Evolutionary conservation across 1,284 basidiomycete genomes (phyloP).

Genomic region (Ustilago loliicola): DNA sequence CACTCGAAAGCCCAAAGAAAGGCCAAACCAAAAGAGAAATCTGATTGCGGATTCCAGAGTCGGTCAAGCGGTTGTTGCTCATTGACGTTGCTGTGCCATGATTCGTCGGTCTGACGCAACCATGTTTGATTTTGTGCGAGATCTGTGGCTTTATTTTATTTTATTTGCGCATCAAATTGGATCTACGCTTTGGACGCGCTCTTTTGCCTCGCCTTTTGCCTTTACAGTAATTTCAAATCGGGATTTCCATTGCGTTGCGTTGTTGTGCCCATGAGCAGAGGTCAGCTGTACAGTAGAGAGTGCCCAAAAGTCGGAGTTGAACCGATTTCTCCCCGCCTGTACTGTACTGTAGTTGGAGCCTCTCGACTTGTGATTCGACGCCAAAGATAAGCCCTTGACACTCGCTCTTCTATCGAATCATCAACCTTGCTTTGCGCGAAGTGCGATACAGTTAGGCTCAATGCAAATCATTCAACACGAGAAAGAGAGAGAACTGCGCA

Average conservation of each 20-base stretch:
- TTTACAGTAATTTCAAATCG: too few species aligned
- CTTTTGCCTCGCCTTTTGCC: too few species aligned
- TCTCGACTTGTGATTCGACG: not conserved
- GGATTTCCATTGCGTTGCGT: too few species aligned
- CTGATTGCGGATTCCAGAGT: not conserved
- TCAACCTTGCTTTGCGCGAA: not conserved
- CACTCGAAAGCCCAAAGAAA: not conserved
- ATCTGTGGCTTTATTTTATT: not conserved
- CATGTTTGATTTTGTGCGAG: not conserved
- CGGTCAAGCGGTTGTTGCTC: not conserved
- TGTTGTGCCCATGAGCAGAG: not conserved
- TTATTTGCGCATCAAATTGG: not conserved
- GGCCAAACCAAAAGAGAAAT: not conserved
- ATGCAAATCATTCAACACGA: not conserved
- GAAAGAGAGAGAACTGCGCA: not conserved
- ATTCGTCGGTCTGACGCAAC: conserved; percentile 2
- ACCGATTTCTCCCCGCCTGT: conserved; percentile 3
- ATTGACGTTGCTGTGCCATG: not conserved
- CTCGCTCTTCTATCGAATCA: too few species aligned
- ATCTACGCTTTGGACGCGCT: not conserved
- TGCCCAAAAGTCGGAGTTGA: not conserved
- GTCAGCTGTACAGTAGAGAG: not conserved
- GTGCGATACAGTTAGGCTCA: not conserved
- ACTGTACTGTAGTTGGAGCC: not conserved
- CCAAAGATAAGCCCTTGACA: not conserved